Evolutionary conservation across 2,329 filamentous ascomycete genomes (phyloP).

Genomic region (Stromatinia cepivora): DNA sequence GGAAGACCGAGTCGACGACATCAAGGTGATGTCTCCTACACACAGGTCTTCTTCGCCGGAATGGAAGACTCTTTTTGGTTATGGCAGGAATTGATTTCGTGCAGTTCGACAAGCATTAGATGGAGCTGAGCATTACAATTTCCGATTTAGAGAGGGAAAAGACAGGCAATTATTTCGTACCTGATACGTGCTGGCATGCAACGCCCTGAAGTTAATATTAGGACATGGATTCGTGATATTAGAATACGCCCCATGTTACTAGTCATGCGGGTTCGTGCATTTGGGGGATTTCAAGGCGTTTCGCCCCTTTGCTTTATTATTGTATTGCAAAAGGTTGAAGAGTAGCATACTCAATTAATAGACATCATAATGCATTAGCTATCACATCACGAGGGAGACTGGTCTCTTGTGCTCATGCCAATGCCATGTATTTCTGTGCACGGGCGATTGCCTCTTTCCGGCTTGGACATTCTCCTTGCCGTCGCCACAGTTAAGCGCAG

Average conservation of each 20-base stretch:
- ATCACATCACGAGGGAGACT: neutral
- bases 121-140: neutral
- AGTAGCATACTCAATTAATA: neutral
- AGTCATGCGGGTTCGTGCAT: neutral
- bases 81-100: neutral
- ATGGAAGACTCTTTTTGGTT: neutral
- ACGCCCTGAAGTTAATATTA: neutral
- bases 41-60: neutral
- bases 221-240: neutral
- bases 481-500: neutral
- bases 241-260: neutral
- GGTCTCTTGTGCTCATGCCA: neutral
- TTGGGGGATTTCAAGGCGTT: neutral
- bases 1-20: neutral
- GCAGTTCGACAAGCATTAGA: neutral
- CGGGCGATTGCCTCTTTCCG: neutral
- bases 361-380: neutral
- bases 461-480: neutral
- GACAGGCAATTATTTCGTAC: neutral
- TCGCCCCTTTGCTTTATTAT: neutral
- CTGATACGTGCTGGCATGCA: constrained; percentile 10
- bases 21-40: neutral
- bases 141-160: neutral
- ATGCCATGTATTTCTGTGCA: neutral
- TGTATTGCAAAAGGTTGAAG: neutral